Percentiles rank a stretch among this genome's conserved stretches.
Conservation (phyloP, 2,329 filamentous ascomycete genomes). For the Arthroderma sp. region DNA sequence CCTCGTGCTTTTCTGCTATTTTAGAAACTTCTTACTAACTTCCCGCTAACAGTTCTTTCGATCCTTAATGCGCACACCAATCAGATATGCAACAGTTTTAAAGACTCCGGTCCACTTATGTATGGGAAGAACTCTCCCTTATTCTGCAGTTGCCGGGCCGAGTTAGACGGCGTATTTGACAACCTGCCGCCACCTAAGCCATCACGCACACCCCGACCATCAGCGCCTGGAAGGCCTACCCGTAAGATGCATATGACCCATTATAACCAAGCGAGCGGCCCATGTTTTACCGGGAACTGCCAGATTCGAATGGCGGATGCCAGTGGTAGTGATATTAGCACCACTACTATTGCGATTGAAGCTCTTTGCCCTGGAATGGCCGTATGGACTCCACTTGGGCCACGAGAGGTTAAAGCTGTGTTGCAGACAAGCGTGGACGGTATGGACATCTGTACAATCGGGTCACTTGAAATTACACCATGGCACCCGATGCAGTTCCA, state of each 20-base stretch:
- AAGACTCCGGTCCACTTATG: conserved; percentile 46
- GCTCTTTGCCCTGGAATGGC: conserved; percentile 36
- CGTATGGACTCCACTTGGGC: conserved; percentile 42
- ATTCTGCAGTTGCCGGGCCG: conserved; percentile 41
- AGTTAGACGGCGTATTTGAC: conserved; percentile 37
- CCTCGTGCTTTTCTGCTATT: background rate
- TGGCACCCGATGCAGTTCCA: conserved; percentile 45
- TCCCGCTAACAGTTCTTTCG: conserved; percentile 33
- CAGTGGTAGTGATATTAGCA: background rate
- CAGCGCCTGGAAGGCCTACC: conserved; percentile 6
- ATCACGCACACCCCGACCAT: conserved; percentile 1
- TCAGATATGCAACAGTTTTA: conserved; percentile 52
- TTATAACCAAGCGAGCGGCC: conserved; percentile 34
- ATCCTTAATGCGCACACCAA: conserved; percentile 45
- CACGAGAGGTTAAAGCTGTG: conserved; percentile 40
- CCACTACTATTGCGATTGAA: conserved; percentile 29
- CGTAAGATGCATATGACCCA: conserved; percentile 29
- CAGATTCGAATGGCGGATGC: conserved; percentile 37
- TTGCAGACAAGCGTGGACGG: conserved; percentile 38
- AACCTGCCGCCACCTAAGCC: conserved; percentile 21
- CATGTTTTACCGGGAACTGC: conserved; percentile 45
- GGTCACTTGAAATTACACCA: conserved; percentile 42
- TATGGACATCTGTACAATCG: conserved; percentile 37
- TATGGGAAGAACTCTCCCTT: conserved; percentile 43
- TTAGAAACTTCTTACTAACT: background rate